Evolutionary conservation across 192 early-diverging fungal species (phyloP).

Genomic region (Podila epigama): DNA sequence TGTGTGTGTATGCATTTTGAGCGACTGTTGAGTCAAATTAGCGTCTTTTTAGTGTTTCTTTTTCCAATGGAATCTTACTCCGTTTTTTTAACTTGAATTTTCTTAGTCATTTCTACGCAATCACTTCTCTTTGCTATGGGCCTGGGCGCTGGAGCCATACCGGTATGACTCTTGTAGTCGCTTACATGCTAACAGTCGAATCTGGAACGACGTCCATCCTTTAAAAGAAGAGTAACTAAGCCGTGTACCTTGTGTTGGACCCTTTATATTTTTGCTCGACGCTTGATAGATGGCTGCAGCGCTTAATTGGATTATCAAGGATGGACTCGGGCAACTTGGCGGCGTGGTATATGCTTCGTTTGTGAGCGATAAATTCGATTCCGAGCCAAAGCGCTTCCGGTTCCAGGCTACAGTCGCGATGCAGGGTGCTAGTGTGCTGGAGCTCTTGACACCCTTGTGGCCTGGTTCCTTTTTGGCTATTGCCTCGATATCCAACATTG

Average conservation of each 20-base stretch:
- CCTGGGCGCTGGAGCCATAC: constrained; percentile 75
- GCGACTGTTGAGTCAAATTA: too few relatives aligned
- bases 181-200: too few relatives aligned
- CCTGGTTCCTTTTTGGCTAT: constrained; percentile 78
- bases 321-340: constrained; percentile 86
- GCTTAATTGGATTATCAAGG: constrained; percentile 93
- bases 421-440: constrained; percentile 76
- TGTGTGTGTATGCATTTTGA: background rate
- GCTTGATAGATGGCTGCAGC: constrained; percentile 70
- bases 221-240: too few relatives aligned
- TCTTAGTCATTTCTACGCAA: constrained; percentile 79
- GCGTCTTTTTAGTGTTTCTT: background rate
- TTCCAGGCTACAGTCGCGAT: constrained; percentile 76
- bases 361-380: constrained; percentile 80
- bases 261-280: constrained; percentile 8
- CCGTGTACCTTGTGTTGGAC: too few relatives aligned
- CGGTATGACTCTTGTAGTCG: constrained; percentile 40
- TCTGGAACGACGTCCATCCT: too few relatives aligned
- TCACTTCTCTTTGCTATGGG: constrained; percentile 87
- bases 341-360: constrained; percentile 84
- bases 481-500: constrained; percentile 82
- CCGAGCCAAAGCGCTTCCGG: constrained; percentile 82
- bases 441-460: constrained; percentile 82
- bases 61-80: background rate
- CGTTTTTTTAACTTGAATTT: background rate